Evolutionary conservation across 352 stramenopile genomes (phyloP).

Genomic region (Aphanomyces invadans): DNA sequence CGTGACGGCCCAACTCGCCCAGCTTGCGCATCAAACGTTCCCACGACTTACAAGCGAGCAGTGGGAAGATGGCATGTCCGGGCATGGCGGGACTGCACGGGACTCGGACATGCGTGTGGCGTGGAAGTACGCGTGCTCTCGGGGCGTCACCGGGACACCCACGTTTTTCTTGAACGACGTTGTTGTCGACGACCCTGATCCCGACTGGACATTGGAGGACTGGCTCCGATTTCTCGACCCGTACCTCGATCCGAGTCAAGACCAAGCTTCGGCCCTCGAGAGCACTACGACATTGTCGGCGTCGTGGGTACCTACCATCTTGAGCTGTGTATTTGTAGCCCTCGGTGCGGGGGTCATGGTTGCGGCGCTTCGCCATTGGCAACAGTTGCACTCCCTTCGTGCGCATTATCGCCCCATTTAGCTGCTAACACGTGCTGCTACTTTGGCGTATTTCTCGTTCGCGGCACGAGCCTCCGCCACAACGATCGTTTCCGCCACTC

Average conservation of each 20-base stretch:
- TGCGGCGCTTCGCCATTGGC: too few species aligned
- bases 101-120: slow-evolving; percentile 47
- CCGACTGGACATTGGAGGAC: slow-evolving; percentile 40
- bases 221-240: slow-evolving; percentile 48
- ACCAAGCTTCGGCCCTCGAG: too few species aligned
- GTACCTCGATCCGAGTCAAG: neutral
- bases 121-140: slow-evolving; percentile 76
- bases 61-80: slow-evolving; percentile 61
- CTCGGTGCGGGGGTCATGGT: too few species aligned
- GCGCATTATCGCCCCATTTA: too few species aligned
- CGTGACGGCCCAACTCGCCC: slow-evolving; percentile 48
- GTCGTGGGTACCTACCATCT: too few species aligned
- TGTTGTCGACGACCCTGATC: slow-evolving; percentile 37
- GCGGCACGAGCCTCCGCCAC: too few species aligned
- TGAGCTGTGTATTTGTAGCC: too few species aligned
- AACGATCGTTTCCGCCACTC: too few species aligned
- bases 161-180: slow-evolving; percentile 73
- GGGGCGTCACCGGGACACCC: slow-evolving; percentile 58
- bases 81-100: slow-evolving; percentile 59
- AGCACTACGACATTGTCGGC: too few species aligned
- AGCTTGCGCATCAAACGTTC: slow-evolving; percentile 56
- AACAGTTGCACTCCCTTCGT: too few species aligned
- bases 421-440: too few species aligned
- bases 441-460: too few species aligned
- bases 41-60: slow-evolving; percentile 45